phyloP scores from a whole-genome alignment of 306 rosid genomes.

The Pachyrhizus erosus region DNA sequence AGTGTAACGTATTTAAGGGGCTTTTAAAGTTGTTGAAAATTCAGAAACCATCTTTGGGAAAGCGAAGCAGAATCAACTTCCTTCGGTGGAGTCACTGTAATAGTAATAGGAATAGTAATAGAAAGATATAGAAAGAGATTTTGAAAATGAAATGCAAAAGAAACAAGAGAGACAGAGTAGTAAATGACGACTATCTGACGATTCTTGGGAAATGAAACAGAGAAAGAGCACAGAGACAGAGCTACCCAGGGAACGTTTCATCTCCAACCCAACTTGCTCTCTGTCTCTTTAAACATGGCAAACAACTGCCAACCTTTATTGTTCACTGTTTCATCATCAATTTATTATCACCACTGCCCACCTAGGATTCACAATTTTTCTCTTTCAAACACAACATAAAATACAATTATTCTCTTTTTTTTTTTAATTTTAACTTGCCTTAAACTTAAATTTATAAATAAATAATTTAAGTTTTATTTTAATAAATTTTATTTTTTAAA shows the following conservation, averaged over 20 bases:
- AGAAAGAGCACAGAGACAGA: constrained; percentile 16
- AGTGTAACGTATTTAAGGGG: constrained; percentile 58
- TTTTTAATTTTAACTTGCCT: too few relatives aligned
- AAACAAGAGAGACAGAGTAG: constrained; percentile 16
- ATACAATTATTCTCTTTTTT: too few relatives aligned
- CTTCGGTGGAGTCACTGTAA: neutral
- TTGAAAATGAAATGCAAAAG: constrained; percentile 44
- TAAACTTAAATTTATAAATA: too few relatives aligned
- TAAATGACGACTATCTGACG: constrained; percentile 72
- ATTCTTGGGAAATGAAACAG: constrained; percentile 72
- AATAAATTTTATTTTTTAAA: too few relatives aligned
- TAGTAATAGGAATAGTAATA: too few relatives aligned
- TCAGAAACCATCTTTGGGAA: constrained; percentile 58
- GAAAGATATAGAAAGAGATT: neutral
- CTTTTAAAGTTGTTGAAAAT: constrained; percentile 68
- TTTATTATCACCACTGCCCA: constrained; percentile 41
- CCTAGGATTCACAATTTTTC: neutral
- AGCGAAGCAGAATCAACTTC: constrained; percentile 27
- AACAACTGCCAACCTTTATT: constrained; percentile 44
- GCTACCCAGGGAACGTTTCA: constrained; percentile 44
- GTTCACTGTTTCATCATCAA: constrained; percentile 36
- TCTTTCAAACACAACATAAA: neutral
- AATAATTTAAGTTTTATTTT: too few relatives aligned
- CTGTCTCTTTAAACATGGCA: constrained; percentile 40
- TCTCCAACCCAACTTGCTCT: constrained; percentile 11